Evolutionary conservation across 495 filamentous ascomycete genomes (phyloP), one percentile per base, ranked within the genome.

Genomic region (Lasiosphaeria miniovina): DNA sequence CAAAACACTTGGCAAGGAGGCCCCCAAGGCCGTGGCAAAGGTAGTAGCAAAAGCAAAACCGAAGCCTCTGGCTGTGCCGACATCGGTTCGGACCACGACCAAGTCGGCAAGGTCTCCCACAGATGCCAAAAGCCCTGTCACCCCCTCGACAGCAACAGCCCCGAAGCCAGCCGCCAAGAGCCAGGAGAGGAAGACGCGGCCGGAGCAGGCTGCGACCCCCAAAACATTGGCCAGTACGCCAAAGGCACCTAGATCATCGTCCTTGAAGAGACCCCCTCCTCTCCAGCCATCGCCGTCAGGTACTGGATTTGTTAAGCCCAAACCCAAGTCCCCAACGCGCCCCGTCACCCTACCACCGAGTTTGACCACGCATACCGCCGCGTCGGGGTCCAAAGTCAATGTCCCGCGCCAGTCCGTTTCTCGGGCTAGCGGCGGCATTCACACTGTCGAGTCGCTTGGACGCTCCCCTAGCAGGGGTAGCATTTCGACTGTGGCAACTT

Each of bases 291-390:
- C 71, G 4, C 65, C 75, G 3, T 60, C 75, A 2, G 63, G 65
- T 49, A 72, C 69, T 55, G 75, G 73, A n/a, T 77, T 79, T 63
- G 71, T 73, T 36, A 90, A 88, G 65, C 78, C 86, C 24, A 81
- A 79, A 64, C 70, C 82, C 14, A 87, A 82, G 61, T 90, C 88
- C 15, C 86, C 88, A 1, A 87, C 86, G 6, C 80, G 79, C 52
- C 81, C 88, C 14, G 74, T 83, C 63, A 84, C 83, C 56, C 75
- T 87, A 36, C 83, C 88, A 35, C 67, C 80, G 49, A 82, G 88
- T 33, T 71, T 87, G 51, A 85, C 84, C 3, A 81, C 88, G 24
- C 82, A 84, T 43, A 90, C 86, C 6, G 78, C 83, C 14, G 74
- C 89, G 5, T 86, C 83, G 43, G 78, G 77, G 4, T 81, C 82